Percentiles rank a stretch among this genome's conserved stretches.
Evolutionary conservation across 2,329 filamentous ascomycete species (phyloP).

Genomic region (Nemania sp.): DNA sequence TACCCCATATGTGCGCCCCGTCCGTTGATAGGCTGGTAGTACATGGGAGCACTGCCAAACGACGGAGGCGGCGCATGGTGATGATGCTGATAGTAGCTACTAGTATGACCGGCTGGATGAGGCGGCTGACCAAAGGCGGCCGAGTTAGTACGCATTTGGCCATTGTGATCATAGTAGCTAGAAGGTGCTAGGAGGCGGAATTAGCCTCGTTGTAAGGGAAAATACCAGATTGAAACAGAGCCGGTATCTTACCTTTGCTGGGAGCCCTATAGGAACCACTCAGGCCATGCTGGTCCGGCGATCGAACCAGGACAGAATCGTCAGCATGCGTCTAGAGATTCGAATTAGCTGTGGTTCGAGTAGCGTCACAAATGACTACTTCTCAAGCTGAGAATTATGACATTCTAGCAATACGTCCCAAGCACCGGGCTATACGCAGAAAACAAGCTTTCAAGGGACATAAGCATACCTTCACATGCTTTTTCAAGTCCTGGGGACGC

Average conservation of each 20-base stretch:
- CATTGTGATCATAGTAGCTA: slow-evolving; percentile 67
- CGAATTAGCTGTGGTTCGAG: not conserved
- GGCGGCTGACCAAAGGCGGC: slow-evolving; percentile 55
- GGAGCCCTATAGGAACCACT: slow-evolving; percentile 56
- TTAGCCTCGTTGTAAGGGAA: slow-evolving; percentile 47
- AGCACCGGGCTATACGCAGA: no score
- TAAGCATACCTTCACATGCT: slow-evolving; percentile 80
- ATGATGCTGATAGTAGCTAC: slow-evolving; percentile 65
- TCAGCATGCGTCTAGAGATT: slow-evolving; percentile 78
- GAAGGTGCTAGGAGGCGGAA: slow-evolving; percentile 51
- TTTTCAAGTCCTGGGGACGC: slow-evolving; percentile 97
- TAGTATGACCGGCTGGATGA: slow-evolving; percentile 54
- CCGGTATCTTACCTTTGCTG: slow-evolving; percentile 53
- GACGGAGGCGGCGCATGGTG: slow-evolving; percentile 48
- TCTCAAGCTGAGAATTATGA: no score
- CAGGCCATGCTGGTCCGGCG: slow-evolving; percentile 55
- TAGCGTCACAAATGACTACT: not conserved
- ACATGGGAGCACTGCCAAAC: slow-evolving; percentile 74
- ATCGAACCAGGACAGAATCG: slow-evolving; percentile 74
- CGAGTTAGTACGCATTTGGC: slow-evolving; percentile 62
- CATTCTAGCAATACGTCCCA: no score
- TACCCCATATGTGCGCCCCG: slow-evolving; percentile 67
- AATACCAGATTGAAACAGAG: slow-evolving; percentile 29
- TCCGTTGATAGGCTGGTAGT: slow-evolving; percentile 68
- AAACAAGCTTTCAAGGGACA: no score